Evolutionary conservation across 176 grass and related monocot genomes (phyloP).

Genomic region (Phoenix dactylifera): DNA sequence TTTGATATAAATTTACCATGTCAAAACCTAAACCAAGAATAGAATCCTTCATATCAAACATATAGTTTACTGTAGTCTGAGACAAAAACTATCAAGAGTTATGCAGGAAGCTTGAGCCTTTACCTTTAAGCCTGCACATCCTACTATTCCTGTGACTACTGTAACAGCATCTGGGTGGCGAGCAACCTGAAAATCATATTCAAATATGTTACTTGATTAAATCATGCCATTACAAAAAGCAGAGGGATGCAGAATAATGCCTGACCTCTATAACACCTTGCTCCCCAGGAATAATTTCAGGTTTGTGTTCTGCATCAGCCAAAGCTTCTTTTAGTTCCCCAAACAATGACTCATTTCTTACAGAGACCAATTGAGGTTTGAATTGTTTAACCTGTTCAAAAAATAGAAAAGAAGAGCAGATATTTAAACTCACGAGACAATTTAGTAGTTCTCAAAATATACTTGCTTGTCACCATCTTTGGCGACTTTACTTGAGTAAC

Average conservation of each 20-base stretch:
- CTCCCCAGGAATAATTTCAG: slow-evolving; percentile 97
- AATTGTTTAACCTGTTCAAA: slow-evolving; percentile 72
- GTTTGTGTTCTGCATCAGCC: slow-evolving; percentile 81
- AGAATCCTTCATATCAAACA: too few relatives aligned
- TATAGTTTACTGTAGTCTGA: too few relatives aligned
- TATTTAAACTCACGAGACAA: too few relatives aligned
- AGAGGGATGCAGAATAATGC: slow-evolving; percentile 14
- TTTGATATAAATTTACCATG: too few relatives aligned
- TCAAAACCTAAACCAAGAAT: too few relatives aligned
- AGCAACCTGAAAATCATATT: slow-evolving; percentile 48
- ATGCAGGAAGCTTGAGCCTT: neutral
- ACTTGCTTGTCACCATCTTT: too few relatives aligned
- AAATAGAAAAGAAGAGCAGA: neutral
- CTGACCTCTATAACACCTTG: slow-evolving; percentile 79
- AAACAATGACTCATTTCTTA: slow-evolving; percentile 67
- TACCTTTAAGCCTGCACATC: slow-evolving; percentile 97
- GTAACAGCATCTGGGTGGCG: slow-evolving; percentile 83
- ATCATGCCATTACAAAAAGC: neutral
- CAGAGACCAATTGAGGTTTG: slow-evolving; percentile 79
- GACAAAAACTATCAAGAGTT: too few relatives aligned
- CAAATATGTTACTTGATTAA: neutral
- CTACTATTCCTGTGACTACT: slow-evolving; percentile 96
- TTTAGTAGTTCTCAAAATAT: too few relatives aligned
- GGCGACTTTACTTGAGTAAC: neutral
- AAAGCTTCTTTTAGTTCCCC: slow-evolving; percentile 86